Base-by-base conservation (phyloP, 2,329 filamentous ascomycete genomes). In the Sporothrix variecibatus region DNA sequence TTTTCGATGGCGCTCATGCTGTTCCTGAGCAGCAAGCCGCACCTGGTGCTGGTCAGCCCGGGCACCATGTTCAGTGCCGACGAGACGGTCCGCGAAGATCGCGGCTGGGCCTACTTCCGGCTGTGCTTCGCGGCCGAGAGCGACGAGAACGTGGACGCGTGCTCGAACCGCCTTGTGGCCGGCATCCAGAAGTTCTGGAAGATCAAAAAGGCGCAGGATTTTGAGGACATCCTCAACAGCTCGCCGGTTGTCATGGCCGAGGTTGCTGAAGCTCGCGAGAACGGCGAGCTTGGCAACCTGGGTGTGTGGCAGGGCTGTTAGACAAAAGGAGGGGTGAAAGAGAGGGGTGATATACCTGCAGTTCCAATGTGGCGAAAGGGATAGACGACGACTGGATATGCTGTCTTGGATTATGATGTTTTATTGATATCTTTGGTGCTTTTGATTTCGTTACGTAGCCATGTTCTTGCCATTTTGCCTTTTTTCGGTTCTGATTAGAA, bases 121-220 rank as follows among this genome's bases (percentile, higher is more conserved):
- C 80, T 98, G 49, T 97, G 94, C 82, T 98, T 97, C 83, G 94
- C 94, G 0, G 94, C 94, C 1, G 92, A 94, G 82, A 86, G 88
- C n/a, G 91, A 92, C 72, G 90, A 92, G 53, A 88, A 92, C 56
- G 84, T 97, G 5, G 87, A 86, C 31, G 82, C 82, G 5, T 89
- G 90, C 76, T 90, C 89, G 7, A 83, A 88, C 79, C 83, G 91
- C 34, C 90, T 97, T 78, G 90, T 88, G 0, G 86, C 90, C 46
- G 94, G 91, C 0, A 87, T 94, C 26, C 87, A 90, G 75, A 87
- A 85, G 31, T 98, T 97, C 81, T 97, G 93, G 91, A 86, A 87
- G 76, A 90, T 96, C 78, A 93, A 91, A 84, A 87, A 88, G 71
- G 86, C 87, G 76, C 85, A 86, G 79, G 87, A 89, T 76, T 87